Evolutionary conservation across 306 rosid genomes (phyloP).

Genomic region (Pyrus bretschneideri): DNA sequence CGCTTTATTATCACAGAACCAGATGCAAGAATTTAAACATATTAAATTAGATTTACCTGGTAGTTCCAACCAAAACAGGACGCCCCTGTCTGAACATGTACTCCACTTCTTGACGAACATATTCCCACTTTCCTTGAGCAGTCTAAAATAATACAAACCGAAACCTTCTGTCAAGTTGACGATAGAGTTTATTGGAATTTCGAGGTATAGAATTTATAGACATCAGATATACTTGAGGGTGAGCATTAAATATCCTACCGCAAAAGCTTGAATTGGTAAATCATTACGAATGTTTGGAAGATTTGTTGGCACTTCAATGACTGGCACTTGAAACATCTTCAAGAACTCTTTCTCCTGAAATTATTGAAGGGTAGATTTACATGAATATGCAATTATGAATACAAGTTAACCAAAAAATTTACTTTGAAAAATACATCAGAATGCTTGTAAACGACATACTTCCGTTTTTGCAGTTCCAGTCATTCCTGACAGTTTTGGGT

Average conservation of each 20-base stretch:
- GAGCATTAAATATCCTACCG: constrained; percentile 45
- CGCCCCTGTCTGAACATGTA: constrained; percentile 86
- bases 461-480: constrained; percentile 99
- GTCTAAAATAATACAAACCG: constrained; percentile 44
- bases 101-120: constrained; percentile 85
- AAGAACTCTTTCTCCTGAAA: constrained; percentile 94
- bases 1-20: neutral
- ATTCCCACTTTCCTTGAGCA: constrained; percentile 94
- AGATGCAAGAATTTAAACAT: neutral
- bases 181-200: neutral
- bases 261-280: constrained; percentile 95
- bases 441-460: constrained; percentile 36
- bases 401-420: constrained; percentile 10
- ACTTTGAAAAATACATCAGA: constrained; percentile 12
- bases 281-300: constrained; percentile 85
- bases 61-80: constrained; percentile 95
- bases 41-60: constrained; percentile 48
- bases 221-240: constrained; percentile 3
- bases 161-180: constrained; percentile 18
- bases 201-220: neutral
- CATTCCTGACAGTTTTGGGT: constrained; percentile 96
- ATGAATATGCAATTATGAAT: constrained; percentile 13
- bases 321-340: constrained; percentile 90
- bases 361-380: constrained; percentile 7
- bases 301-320: constrained; percentile 96